Evolutionary conservation across 257 asterid species (phyloP), one percentile per base, ranked within the genome.

Genomic region (Capsicum rhomboideum): DNA sequence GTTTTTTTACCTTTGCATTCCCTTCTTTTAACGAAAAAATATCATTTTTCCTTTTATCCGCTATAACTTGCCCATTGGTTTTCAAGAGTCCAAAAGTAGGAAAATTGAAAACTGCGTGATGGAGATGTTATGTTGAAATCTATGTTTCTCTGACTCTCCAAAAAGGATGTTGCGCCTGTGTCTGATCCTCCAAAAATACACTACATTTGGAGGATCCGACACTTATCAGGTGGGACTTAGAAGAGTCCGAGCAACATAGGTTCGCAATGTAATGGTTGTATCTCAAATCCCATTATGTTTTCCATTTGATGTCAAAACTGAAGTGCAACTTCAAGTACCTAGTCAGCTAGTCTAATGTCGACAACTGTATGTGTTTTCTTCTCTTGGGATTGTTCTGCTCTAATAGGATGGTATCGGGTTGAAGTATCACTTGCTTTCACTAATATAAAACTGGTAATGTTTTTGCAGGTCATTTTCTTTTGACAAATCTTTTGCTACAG

Each of bases 381-480:
- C 46, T 10, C 21, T 28, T 77, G 64, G 17, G 37, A 53, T 77
- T 77, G 63, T 50, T 26, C 6, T 49, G 26, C 44, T 23, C 23
- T 49, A 75, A 49, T 74, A 21, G 58, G 58, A 13, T 0, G 44
- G 44, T 75, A 52, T 34, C 20, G 29, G 50, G 46, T 31, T 28
- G 37, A 64, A 86, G n/a, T 78, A 31, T 14, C n/a, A 29, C 78
- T 54, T 40, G 50, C 66, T n/a, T 80, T 21, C 67, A 55, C n/a
- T 9, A 55, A 59, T 82, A 16, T 67, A 82, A 64, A 69, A 52
- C 28, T 66, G 67, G 53, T 29, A 8, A 20, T 74, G 68, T 61
- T 83, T 83, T 6, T 84, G 82, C 90, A 89, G 92, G 92, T 59
- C 92, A 89, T 84, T 89, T 89, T 83, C 92, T 87, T 72, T 84